Evolutionary conservation across 768 basidiomycete genomes (phyloP), one percentile per base, ranked within the genome.

Genomic region (Lepiota subincarnata): DNA sequence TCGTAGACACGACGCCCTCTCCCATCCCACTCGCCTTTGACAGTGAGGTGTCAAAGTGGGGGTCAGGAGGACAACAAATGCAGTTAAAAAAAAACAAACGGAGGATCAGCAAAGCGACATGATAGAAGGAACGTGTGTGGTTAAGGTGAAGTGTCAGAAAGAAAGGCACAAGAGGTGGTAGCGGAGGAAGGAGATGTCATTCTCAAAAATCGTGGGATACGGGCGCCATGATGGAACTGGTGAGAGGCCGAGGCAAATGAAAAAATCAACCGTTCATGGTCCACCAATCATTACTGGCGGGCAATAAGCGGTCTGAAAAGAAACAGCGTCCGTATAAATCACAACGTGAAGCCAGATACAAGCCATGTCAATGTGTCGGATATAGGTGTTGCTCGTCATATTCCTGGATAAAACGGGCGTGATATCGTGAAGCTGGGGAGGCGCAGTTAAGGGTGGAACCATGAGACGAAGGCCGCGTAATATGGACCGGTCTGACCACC

Each of bases 291-390:
- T 19, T 20, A 43, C 40, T 44, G 40, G 50, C 55, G 55, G 43
- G 48, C 41, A 64, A 62, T 56, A 57, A 61, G 56, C 57, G 62
- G 60, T 66, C 44, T 84, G 82, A 81, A 85, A 76, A 73, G 68
- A 80, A 84, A 79, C 70, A 84, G 86, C 87, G 87, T 89, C 87
- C 87, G 84, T 86, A 77, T 70, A 69, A 70, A 69, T 59, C 44
- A 53, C 34, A 54, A 54, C 45, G 45, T 54, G 45, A 54, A 54
- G 53, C 45, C 22, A 54, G 45, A 48, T 39, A 54, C 45, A 31
- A 51, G 46, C 18, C 53, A 47, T 54, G 53, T 20, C 53, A 54
- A 54, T 36, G 53, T 28, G 53, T 48, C 44, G 53, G 53, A 42
- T 54, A 48, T 28, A 28, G 18, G 40, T 41, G 39, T 28, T n/a